These are phyloP conservation scores for Cydonia oblonga DNA, from an alignment of 331 rosid genomes.

Conservation along the genomic window DNA sequence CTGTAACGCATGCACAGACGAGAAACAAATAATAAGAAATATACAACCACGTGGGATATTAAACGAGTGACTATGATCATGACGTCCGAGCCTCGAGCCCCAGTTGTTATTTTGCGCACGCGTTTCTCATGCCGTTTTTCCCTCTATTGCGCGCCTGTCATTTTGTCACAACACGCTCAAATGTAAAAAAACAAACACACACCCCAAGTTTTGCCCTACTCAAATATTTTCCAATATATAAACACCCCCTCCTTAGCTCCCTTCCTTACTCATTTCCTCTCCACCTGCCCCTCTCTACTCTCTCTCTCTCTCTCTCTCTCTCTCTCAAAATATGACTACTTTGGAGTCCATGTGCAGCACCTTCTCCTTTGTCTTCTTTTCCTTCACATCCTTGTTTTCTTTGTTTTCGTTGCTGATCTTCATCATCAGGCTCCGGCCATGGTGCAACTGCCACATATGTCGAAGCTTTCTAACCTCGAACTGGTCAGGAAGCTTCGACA, in stretches of 20 bases:
- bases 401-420: slow-evolving; percentile 45
- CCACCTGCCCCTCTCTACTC: neutral
- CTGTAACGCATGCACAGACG: neutral
- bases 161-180: neutral
- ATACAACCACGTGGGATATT: slow-evolving; percentile 12
- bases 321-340: neutral
- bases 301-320: neutral
- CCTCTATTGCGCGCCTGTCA: neutral
- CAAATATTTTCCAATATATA: neutral
- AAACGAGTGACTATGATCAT: neutral
- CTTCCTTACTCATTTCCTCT: neutral
- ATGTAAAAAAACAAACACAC: neutral
- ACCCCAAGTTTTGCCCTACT: neutral
- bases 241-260: neutral
- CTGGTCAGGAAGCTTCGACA: slow-evolving; percentile 34
- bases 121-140: slow-evolving; percentile 20
- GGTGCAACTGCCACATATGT: slow-evolving; percentile 68
- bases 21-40: neutral
- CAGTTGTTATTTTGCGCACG: slow-evolving; percentile 22
- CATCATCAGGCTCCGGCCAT: slow-evolving; percentile 46
- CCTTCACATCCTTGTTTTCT: slow-evolving; percentile 47
- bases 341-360: slow-evolving; percentile 26
- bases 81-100: neutral
- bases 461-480: slow-evolving; percentile 26
- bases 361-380: slow-evolving; percentile 38